Percentiles rank a stretch among this genome's conserved stretches.
Evolutionary conservation across 345 rosid genomes (phyloP).

Genomic region (Moricandia moricandioides): DNA sequence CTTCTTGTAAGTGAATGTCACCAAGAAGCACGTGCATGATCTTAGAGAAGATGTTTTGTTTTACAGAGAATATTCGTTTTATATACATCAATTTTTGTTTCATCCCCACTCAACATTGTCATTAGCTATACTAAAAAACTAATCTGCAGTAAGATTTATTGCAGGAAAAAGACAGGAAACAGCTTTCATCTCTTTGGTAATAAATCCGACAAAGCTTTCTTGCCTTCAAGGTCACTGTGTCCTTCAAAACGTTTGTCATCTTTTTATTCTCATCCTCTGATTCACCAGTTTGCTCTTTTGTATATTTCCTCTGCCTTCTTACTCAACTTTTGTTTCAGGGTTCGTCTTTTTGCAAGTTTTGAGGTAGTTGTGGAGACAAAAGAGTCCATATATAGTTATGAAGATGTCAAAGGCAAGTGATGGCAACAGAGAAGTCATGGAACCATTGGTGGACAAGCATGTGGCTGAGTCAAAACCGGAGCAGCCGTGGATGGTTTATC

Average conservation of each 20-base stretch:
- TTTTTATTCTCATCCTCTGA: slow-evolving; percentile 6
- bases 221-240: slow-evolving; percentile 20
- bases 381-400: slow-evolving; percentile 2
- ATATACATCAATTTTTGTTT: slow-evolving; percentile 17
- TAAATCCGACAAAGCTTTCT: slow-evolving; percentile 16
- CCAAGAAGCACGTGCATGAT: neutral
- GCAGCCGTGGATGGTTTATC: slow-evolving; percentile 66
- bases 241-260: neutral
- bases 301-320: slow-evolving; percentile 10
- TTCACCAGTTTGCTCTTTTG: slow-evolving; percentile 25
- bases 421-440: slow-evolving; percentile 18
- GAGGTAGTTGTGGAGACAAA: neutral
- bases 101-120: slow-evolving; percentile 1
- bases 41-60: neutral
- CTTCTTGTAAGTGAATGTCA: neutral
- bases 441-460: slow-evolving; percentile 33
- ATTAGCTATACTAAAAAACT: slow-evolving; percentile 6
- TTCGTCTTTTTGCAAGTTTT: slow-evolving; percentile 31
- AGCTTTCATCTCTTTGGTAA: slow-evolving; percentile 24
- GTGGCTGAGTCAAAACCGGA: slow-evolving; percentile 37
- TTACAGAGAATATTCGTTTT: slow-evolving; percentile 14
- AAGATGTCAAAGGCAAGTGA: slow-evolving; percentile 27
- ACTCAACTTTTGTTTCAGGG: slow-evolving; percentile 27
- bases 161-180: slow-evolving; percentile 22
- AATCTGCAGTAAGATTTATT: neutral